Percentiles rank a stretch among this genome's conserved stretches.
Evolutionary conservation across 164 flowering plant species (phyloP).

Genomic region (Tetracentron sinense): DNA sequence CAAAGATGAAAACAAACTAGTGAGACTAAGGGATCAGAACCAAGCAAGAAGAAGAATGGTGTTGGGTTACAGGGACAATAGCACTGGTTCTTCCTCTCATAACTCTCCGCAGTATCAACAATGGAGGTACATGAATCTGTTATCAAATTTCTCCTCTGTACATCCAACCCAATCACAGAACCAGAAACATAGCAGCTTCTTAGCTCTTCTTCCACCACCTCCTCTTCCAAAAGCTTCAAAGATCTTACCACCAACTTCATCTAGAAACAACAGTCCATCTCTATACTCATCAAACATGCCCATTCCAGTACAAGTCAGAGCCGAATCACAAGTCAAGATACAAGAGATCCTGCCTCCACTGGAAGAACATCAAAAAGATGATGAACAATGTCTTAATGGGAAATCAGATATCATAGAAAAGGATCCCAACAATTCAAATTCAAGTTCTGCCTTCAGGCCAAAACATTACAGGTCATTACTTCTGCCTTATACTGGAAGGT

Average conservation of each 20-base stretch:
- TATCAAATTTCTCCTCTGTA: constrained; percentile 22
- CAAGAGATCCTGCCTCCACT: constrained; percentile 20
- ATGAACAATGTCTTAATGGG: constrained; percentile 31
- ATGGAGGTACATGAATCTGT: constrained; percentile 25
- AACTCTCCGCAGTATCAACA: constrained; percentile 21
- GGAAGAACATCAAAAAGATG: constrained; percentile 33
- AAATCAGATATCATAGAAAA: constrained; percentile 9
- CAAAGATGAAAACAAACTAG: constrained; percentile 36
- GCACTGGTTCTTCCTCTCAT: constrained; percentile 10
- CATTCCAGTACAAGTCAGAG: constrained; percentile 17
- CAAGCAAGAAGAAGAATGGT: constrained; percentile 37
- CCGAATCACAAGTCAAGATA: constrained; percentile 14
- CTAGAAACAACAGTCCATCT: constrained; percentile 11
- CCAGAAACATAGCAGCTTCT: constrained; percentile 22
- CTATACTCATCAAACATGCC: constrained; percentile 8
- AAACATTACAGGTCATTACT: constrained; percentile 12
- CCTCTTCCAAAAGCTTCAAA: constrained; percentile 37
- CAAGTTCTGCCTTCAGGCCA: constrained; percentile 6
- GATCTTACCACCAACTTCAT: constrained; percentile 30
- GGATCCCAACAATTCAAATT: constrained; percentile 10
- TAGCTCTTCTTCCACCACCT: constrained; percentile 35
- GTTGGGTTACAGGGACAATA: constrained; percentile 10
- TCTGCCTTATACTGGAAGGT: constrained; percentile 4
- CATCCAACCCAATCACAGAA: constrained; percentile 24
- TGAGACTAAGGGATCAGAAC: constrained; percentile 29